Percentiles rank a stretch among this genome's conserved stretches.
phyloP scores from a whole-genome alignment of 192 early-diverging fungal species.

The Phycomyces nitens region DNA sequence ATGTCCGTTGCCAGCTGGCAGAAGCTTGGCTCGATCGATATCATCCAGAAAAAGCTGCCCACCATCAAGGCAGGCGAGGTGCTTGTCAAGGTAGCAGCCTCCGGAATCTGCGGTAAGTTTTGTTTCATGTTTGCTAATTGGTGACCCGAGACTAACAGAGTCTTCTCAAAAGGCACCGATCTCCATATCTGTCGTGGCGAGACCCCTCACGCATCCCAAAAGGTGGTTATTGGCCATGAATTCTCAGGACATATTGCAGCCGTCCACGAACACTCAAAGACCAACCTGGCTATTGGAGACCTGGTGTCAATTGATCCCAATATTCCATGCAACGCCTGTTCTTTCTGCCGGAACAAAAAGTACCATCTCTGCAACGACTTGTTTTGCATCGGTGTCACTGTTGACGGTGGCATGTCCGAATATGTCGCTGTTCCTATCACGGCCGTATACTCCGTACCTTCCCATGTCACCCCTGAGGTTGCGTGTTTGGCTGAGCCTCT shows the following conservation, averaged over 20 bases:
- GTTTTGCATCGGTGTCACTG: conserved; percentile 43
- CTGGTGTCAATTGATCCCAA: conserved; percentile 51
- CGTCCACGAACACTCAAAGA: conserved; percentile 33
- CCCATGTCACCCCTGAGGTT: conserved; percentile 35
- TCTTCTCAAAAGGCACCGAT: conserved; percentile 40
- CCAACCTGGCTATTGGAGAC: conserved; percentile 32
- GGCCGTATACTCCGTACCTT: conserved; percentile 32
- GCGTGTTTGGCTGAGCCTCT: conserved; percentile 51
- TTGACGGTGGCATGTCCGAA: conserved; percentile 50
- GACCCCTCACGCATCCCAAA: conserved; percentile 42
- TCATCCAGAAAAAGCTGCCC: conserved; percentile 38
- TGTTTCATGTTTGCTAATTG: too few relatives aligned
- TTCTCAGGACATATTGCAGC: conserved; percentile 46
- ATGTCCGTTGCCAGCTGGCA: conserved; percentile 45
- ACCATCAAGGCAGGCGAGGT: conserved; percentile 35
- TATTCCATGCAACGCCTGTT: conserved; percentile 43
- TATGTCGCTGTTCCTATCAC: conserved; percentile 41
- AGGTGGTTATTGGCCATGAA: conserved; percentile 50
- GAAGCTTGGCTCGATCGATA: conserved; percentile 33
- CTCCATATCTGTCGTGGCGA: conserved; percentile 53
- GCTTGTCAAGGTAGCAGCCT: conserved; percentile 47
- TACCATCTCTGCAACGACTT: conserved; percentile 44
- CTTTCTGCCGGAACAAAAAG: conserved; percentile 41
- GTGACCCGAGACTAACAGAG: too few relatives aligned
- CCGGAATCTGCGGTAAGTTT: conserved; percentile 43